Conservation (phyloP, 2,329 filamentous ascomycete species). For the Paramyrothecium roridum region DNA sequence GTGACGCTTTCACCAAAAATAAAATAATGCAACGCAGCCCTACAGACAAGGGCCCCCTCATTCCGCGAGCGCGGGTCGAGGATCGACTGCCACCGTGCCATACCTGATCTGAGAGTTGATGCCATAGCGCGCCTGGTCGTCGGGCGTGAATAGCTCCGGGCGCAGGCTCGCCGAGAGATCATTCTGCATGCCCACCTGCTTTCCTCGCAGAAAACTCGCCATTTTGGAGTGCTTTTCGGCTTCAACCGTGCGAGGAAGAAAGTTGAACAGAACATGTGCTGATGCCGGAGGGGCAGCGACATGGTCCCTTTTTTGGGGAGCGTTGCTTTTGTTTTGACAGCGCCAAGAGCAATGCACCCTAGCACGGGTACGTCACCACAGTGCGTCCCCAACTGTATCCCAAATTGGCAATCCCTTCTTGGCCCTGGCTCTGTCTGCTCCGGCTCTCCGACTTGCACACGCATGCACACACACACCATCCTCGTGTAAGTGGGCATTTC, state of each 20-base stretch:
- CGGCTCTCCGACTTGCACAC: too few relatives aligned
- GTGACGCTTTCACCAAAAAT: too few relatives aligned
- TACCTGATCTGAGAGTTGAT: constrained; percentile 74
- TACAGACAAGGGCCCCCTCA: too few relatives aligned
- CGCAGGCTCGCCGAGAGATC: constrained; percentile 82
- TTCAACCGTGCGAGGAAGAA: background rate
- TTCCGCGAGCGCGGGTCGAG: background rate
- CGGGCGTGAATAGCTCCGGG: constrained; percentile 74
- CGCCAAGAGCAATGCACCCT: background rate
- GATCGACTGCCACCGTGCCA: constrained; percentile 12
- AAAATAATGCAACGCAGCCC: too few relatives aligned
- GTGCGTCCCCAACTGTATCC: background rate
- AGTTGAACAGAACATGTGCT: background rate
- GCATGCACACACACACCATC: too few relatives aligned
- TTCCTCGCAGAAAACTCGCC: constrained; percentile 85
- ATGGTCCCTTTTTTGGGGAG: background rate
- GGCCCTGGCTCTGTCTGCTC: background rate
- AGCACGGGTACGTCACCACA: background rate
- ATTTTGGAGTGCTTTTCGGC: constrained; percentile 44
- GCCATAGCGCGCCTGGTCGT: constrained; percentile 80
- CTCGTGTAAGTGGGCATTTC: too few relatives aligned
- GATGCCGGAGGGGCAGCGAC: background rate
- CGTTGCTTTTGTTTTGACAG: background rate
- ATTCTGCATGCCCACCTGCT: constrained; percentile 88
- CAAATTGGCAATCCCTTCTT: background rate